A percentile compares a stretch with the other conserved stretches of the same genome.
These are phyloP conservation scores for Ustilago xerochloae DNA, from an alignment of 1,284 basidiomycete genomes.

Conservation along the genomic window DNA sequence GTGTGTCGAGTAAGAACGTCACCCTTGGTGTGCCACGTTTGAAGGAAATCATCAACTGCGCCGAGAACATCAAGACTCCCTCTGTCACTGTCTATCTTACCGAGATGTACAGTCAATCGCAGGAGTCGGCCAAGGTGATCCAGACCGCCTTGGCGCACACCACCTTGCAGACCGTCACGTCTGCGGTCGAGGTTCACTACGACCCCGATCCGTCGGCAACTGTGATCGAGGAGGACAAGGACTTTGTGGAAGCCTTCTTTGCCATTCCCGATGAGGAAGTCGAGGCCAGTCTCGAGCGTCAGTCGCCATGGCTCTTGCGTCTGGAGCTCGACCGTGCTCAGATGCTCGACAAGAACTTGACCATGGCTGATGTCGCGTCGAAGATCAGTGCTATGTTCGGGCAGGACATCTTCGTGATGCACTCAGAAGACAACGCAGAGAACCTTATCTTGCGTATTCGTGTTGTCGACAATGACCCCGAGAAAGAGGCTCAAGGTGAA, in stretches of 20 bases:
- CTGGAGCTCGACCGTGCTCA: constrained; percentile 95
- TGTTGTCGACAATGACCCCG: constrained; percentile 82
- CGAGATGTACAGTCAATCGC: constrained; percentile 69
- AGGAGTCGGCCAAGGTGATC: constrained; percentile 79
- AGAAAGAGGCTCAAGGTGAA: constrained; percentile 92
- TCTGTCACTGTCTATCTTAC: constrained; percentile 85
- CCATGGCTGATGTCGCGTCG: constrained; percentile 94
- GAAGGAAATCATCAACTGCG: constrained; percentile 98
- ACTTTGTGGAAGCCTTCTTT: constrained; percentile 99
- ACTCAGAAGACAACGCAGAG: constrained; percentile 98
- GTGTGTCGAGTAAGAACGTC: constrained; percentile 98
- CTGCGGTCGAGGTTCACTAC: constrained; percentile 97
- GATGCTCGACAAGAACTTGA: constrained; percentile 96
- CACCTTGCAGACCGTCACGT: constrained; percentile 91
- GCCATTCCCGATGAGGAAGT: constrained; percentile 98
- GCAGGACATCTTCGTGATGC: constrained; percentile 96
- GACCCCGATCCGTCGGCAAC: constrained; percentile 93
- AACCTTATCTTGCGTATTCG: constrained; percentile 97
- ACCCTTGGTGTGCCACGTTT: constrained; percentile 98
- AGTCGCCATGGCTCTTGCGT: constrained; percentile 97
- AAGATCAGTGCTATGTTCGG: constrained; percentile 95
- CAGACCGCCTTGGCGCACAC: constrained; percentile 94
- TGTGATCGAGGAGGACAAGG: constrained; percentile 92
- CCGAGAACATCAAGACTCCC: constrained; percentile 97
- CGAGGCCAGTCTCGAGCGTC: constrained; percentile 86